phyloP scores from a whole-genome alignment of 371 early-diverging fungal species.

The Mucor racemosus region DNA sequence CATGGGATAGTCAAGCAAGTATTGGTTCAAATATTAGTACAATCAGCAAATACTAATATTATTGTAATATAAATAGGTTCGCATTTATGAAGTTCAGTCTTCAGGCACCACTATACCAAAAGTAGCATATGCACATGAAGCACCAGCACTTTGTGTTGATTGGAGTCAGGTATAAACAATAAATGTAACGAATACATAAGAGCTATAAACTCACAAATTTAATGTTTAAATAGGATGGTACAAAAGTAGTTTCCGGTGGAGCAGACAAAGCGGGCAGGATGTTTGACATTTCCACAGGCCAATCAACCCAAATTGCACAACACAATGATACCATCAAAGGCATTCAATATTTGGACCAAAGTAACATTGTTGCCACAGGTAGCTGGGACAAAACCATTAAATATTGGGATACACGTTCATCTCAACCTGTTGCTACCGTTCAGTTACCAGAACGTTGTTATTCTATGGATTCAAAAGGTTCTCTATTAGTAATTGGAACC shows the following conservation, averaged over 20 bases:
- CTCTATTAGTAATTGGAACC: constrained; percentile 35
- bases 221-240: constrained; percentile 80
- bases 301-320: constrained; percentile 76
- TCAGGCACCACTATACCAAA: constrained; percentile 76
- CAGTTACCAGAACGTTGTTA: constrained; percentile 86
- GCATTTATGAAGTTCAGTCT: constrained; percentile 86
- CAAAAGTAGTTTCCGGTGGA: constrained; percentile 84
- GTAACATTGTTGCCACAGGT: constrained; percentile 60
- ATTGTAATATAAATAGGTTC: constrained; percentile 60
- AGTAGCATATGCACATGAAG: constrained; percentile 80
- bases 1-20: constrained; percentile 91
- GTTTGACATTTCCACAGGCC: constrained; percentile 79
- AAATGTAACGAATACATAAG: not conserved
- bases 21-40: not conserved
- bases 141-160: constrained; percentile 78
- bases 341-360: constrained; percentile 72
- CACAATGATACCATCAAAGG: constrained; percentile 86
- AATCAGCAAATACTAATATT: not conserved
- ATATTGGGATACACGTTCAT: constrained; percentile 91
- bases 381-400: constrained; percentile 96
- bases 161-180: constrained; percentile 72
- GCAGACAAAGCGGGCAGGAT: constrained; percentile 84
- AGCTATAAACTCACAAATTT: not conserved
- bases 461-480: constrained; percentile 75
- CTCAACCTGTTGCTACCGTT: constrained; percentile 72